Conservation (phyloP, 2,329 filamentous ascomycete species). For the Aspergillus oerlinghausenensis region DNA sequence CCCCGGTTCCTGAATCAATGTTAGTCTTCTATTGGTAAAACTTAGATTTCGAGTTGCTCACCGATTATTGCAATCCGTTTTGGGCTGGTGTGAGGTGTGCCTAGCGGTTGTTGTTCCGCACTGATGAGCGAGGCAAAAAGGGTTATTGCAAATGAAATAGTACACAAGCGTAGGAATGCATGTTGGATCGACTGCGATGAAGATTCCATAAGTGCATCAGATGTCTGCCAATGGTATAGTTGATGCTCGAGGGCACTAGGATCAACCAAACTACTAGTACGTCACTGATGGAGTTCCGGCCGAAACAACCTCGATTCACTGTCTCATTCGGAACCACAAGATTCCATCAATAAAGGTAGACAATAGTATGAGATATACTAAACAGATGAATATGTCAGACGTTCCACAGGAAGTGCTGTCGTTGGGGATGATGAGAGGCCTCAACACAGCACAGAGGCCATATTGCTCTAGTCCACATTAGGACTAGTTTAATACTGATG, state of each 20-base stretch:
- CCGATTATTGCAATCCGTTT: conserved; percentile 36
- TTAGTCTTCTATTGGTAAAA: conserved; percentile 5
- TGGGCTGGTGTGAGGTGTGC: conserved; percentile 10
- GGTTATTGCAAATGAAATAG: conserved; percentile 9
- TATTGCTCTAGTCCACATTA: conserved; percentile 4
- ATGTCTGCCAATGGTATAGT: not conserved
- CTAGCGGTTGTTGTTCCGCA: conserved; percentile 24
- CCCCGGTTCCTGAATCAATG: conserved; percentile 66
- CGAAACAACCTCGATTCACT: not conserved
- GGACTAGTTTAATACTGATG: conserved; percentile 11
- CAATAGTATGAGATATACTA: not conserved
- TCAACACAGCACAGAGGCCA: not conserved
- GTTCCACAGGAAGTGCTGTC: not conserved
- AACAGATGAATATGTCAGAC: not conserved
- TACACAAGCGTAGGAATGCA: conserved; percentile 3
- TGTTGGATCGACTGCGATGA: not conserved
- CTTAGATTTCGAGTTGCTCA: conserved; percentile 12
- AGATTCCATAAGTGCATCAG: conserved; percentile 7
- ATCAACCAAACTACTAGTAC: not conserved
- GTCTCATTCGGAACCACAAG: not conserved
- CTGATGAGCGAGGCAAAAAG: conserved; percentile 15
- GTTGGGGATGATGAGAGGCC: not conserved
- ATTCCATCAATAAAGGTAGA: not conserved
- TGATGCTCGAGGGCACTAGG: not conserved
- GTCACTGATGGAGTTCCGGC: not conserved